Base-by-base conservation (phyloP, 768 basidiomycete species). In the Auriscalpium microsporum region DNA sequence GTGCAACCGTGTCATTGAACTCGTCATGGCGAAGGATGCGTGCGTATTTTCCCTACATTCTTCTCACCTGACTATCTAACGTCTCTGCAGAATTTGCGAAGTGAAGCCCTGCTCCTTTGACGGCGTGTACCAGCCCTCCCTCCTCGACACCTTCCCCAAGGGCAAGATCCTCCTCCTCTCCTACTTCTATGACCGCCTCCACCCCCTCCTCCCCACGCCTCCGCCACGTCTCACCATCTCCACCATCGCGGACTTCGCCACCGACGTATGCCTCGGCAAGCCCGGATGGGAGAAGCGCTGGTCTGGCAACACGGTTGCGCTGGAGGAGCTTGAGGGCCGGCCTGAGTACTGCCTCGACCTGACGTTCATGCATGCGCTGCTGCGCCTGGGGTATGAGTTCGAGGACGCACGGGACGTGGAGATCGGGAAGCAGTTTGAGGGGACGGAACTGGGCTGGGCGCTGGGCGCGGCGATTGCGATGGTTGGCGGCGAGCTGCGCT, bases 321-420 rank as follows among this genome's bases (percentile, higher is more conserved):
- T 86, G 68, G 75, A 70, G 1, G 95, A 96, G 65, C 73, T 98
- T 7, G 75, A 80, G 48, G 90, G 75, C 48, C 77, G 94, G 10
- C 94, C 95, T 0, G 95, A 97, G 74, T 94, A 87, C 77, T 99
- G 96, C 68, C 78, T 97, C 42, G 95, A 99, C 68, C 69, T 98
- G 65, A 97, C 91, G 45, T 99, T 95, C 69, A 91, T 93, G 94
- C 84, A 96, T 65, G 85, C 82, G 48, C 69, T 99, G 58, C 69
- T 98, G 55, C 76, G 87, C 56, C 75, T 92, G 2, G 95, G 95
- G 34, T 99, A 98, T 71, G 96, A 94, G 73, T 86, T 98, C 67
- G 76, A 71, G 13, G 84, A 81, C 44, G 75, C 70, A 17, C 68
- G 93, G 57, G 77, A 84, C 58, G 81, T 91, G 36, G 73, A 69